Evolutionary conservation across 2,329 filamentous ascomycete genomes (phyloP).

Genomic region (Xylariomycetidae sp.): DNA sequence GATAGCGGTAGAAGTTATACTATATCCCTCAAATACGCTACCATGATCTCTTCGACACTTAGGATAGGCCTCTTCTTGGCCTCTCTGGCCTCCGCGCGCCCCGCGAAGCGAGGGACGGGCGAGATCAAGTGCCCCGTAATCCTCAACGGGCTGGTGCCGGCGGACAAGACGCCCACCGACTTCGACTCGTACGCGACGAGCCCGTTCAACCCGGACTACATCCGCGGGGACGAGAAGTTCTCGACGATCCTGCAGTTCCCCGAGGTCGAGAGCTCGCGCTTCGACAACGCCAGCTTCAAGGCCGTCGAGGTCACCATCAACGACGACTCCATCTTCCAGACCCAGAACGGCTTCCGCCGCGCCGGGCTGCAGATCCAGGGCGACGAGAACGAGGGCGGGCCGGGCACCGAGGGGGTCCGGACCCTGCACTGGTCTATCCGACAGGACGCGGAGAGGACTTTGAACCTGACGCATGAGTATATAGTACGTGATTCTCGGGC

Average conservation of each 20-base stretch:
- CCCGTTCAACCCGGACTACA: constrained; percentile 26
- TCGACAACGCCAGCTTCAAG: constrained; percentile 34
- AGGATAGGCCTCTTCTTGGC: constrained; percentile 2
- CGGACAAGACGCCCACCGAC: constrained; percentile 18
- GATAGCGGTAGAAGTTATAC: no score
- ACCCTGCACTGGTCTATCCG: constrained; percentile 28
- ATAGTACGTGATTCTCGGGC: constrained; percentile 15
- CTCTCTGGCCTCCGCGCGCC: constrained; percentile 12
- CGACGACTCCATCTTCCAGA: constrained; percentile 41
- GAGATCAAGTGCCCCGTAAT: constrained; percentile 22
- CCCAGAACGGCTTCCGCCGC: constrained; percentile 41
- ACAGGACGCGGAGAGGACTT: constrained; percentile 22
- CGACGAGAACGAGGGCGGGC: constrained; percentile 35
- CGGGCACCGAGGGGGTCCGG: constrained; percentile 26
- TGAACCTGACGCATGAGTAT: constrained; percentile 30
- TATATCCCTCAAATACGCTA: no score
- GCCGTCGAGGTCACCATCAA: constrained; percentile 40
- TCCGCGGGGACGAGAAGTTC: constrained; percentile 23
- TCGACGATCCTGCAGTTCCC: constrained; percentile 24
- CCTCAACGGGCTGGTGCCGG: constrained; percentile 22
- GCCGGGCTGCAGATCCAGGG: constrained; percentile 38
- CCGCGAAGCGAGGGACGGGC: constrained; percentile 18
- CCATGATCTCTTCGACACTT: no score
- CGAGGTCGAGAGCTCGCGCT: constrained; percentile 27
- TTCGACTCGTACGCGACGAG: constrained; percentile 27